Conservation (phyloP, 805 yeast genomes). For the Yarrowia sp. region DNA sequence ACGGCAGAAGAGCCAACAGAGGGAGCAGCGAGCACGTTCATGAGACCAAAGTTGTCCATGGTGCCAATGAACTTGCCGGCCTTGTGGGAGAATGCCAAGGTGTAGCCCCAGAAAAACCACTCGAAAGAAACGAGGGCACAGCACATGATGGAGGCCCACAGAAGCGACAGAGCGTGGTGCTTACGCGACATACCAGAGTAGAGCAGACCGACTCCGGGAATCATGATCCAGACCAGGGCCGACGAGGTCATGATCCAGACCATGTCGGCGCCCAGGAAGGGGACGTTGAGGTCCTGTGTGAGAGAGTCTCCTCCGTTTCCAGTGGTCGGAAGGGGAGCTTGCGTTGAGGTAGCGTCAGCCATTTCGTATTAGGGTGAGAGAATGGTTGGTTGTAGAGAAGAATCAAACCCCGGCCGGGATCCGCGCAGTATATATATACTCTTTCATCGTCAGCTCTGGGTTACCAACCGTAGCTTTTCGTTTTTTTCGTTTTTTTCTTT, state of each 20-base stretch:
- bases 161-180: slow-evolving; percentile 88
- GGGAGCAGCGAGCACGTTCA: slow-evolving; percentile 79
- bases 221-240: slow-evolving; percentile 70
- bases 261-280: slow-evolving; percentile 72
- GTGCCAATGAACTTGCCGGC: slow-evolving; percentile 76
- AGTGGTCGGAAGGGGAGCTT: slow-evolving; percentile 25
- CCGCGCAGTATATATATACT: background rate
- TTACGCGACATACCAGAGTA: slow-evolving; percentile 93
- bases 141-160: slow-evolving; percentile 94
- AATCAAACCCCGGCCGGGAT: slow-evolving; percentile 1
- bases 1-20: slow-evolving; percentile 54
- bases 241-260: slow-evolving; percentile 56
- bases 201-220: slow-evolving; percentile 91
- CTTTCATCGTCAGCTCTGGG: background rate
- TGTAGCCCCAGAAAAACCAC: slow-evolving; percentile 99
- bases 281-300: slow-evolving; percentile 65
- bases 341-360: slow-evolving; percentile 25
- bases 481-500: background rate
- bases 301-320: slow-evolving; percentile 79
- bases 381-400: background rate
- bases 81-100: slow-evolving; percentile 75
- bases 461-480: background rate
- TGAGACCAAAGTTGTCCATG: slow-evolving; percentile 74
- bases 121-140: slow-evolving; percentile 81
- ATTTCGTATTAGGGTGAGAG: background rate